Percentiles rank a stretch among this genome's conserved stretches.
These are phyloP conservation scores for Fraxinus anomala DNA, from an alignment of 257 asterid genomes.

Conservation along the genomic window DNA sequence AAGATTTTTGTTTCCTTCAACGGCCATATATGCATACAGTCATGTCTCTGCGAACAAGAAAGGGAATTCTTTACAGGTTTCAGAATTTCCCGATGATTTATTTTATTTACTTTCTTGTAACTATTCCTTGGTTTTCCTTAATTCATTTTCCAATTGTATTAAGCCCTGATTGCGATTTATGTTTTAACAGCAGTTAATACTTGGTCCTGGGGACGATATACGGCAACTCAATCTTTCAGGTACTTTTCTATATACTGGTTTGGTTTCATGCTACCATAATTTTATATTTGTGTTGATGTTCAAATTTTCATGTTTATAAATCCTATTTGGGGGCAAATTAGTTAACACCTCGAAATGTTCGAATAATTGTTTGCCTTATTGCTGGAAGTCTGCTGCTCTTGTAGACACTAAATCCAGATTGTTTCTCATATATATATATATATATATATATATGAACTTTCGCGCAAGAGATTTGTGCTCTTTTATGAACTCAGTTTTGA, in stretches of 20 bases:
- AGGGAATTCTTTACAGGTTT: slow-evolving; percentile 28
- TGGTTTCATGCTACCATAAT: not conserved
- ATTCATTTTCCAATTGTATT: not conserved
- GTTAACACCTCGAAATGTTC: not conserved
- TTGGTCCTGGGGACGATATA: slow-evolving; percentile 22
- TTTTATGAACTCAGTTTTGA: not conserved
- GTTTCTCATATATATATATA: too few relatives aligned
- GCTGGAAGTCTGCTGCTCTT: not conserved
- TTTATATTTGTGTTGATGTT: not conserved
- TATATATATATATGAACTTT: too few relatives aligned
- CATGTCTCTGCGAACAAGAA: slow-evolving; percentile 14
- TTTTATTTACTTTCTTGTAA: slow-evolving; percentile 27
- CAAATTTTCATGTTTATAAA: not conserved
- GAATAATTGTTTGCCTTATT: not conserved
- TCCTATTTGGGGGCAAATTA: not conserved
- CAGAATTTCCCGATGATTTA: slow-evolving; percentile 20
- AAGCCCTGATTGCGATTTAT: slow-evolving; percentile 18
- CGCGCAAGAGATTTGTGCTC: too few relatives aligned
- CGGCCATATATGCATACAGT: slow-evolving; percentile 19
- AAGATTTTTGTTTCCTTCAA: slow-evolving; percentile 30
- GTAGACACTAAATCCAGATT: not conserved
- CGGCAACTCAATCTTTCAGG: slow-evolving; percentile 33
- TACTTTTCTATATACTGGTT: slow-evolving; percentile 14
- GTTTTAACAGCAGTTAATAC: slow-evolving; percentile 20
- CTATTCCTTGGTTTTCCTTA: not conserved